phyloP scores from a whole-genome alignment of 2,329 filamentous ascomycete genomes.

The Dendrostoma leiphaemia region DNA sequence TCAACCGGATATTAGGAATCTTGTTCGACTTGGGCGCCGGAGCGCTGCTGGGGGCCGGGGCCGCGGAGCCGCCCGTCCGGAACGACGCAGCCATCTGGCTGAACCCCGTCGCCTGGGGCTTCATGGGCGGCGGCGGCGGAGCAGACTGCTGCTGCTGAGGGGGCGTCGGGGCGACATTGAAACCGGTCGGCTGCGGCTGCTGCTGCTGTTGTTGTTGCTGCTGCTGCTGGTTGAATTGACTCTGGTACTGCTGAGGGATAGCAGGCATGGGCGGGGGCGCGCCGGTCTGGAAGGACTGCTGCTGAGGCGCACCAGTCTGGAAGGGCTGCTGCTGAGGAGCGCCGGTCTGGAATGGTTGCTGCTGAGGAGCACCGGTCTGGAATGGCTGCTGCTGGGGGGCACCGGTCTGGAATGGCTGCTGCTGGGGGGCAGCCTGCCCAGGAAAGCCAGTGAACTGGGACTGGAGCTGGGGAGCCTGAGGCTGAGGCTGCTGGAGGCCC shows the following conservation, averaged over 20 bases:
- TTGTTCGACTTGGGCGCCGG: constrained; percentile 58
- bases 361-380: constrained; percentile 52
- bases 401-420: constrained; percentile 21
- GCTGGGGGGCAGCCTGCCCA: constrained; percentile 53
- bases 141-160: constrained; percentile 38
- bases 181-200: constrained; percentile 41
- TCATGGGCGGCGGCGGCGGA: constrained; percentile 57
- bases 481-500: constrained; percentile 51
- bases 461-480: constrained; percentile 59
- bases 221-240: constrained; percentile 55
- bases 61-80: constrained; percentile 47
- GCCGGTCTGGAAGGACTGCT: constrained; percentile 60
- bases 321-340: constrained; percentile 58
- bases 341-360: constrained; percentile 36
- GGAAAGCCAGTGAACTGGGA: constrained; percentile 68
- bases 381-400: constrained; percentile 58
- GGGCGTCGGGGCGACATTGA: constrained; percentile 50
- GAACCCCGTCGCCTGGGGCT: constrained; percentile 66
- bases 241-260: constrained; percentile 59
- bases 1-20: constrained; percentile 91
- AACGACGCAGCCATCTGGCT: constrained; percentile 67
- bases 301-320: constrained; percentile 52
- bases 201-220: constrained; percentile 45
- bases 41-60: constrained; percentile 43
- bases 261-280: constrained; percentile 55